Conservation (phyloP, 371 early-diverging fungal genomes). For the Batrachochytrium dendrobatidis region DNA sequence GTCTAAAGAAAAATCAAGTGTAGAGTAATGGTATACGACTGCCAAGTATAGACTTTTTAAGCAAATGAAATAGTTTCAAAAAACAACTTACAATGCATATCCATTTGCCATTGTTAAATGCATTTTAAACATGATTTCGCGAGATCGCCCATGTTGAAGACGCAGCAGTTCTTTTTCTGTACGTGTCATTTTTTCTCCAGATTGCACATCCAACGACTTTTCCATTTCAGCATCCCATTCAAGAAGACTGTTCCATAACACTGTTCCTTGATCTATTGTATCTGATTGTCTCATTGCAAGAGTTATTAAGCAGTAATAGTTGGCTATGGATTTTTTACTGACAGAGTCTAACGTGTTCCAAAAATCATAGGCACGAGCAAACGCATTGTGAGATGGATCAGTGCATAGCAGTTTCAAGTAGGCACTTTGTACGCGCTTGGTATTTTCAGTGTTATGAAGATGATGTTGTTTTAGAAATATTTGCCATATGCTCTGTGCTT, state of each 20-base stretch:
- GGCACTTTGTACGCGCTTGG: too few relatives aligned
- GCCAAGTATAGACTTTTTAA: not conserved
- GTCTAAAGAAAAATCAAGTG: not conserved
- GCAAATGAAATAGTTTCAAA: not conserved
- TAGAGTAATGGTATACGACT: not conserved
- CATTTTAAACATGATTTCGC: conserved; percentile 9
- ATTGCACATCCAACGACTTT: conserved; percentile 10
- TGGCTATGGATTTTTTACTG: not conserved
- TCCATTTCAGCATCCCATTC: conserved; percentile 29
- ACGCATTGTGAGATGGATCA: too few relatives aligned
- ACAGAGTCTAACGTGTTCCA: conserved; percentile 9
- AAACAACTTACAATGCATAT: conserved; percentile 13
- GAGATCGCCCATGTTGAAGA: conserved; percentile 16
- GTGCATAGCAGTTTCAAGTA: too few relatives aligned
- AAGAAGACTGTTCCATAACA: conserved; percentile 22
- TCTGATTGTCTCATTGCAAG: not conserved
- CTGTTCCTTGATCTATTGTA: conserved; percentile 9
- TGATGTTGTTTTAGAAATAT: too few relatives aligned
- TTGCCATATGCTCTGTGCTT: too few relatives aligned
- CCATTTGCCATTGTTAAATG: conserved; percentile 25
- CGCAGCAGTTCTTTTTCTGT: conserved; percentile 26
- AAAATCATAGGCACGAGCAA: conserved; percentile 13
- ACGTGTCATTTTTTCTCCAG: conserved; percentile 8
- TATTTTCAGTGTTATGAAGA: too few relatives aligned
- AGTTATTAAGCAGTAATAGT: not conserved